Conservation (phyloP, 2,329 filamentous ascomycete species). For the Fusarium aywerte region DNA sequence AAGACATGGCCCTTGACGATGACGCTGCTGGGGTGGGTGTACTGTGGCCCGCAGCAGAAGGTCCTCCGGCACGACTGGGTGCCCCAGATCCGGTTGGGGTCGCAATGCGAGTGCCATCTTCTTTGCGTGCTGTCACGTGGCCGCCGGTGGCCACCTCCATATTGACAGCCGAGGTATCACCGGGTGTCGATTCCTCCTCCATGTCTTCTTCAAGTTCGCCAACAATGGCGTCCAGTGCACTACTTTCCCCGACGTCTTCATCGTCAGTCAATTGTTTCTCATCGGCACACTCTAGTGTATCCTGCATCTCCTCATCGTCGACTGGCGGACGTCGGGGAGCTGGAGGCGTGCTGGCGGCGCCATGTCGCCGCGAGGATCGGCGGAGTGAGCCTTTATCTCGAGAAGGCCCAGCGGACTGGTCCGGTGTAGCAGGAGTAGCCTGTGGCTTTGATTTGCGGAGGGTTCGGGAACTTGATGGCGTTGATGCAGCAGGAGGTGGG, state of each 20-base stretch:
- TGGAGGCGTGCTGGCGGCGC: conserved; percentile 63
- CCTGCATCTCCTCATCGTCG: conserved; percentile 70
- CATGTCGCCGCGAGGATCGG: conserved; percentile 71
- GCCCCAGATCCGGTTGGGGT: conserved; percentile 75
- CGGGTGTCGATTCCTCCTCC: conserved; percentile 70
- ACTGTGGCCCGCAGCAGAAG: conserved; percentile 54
- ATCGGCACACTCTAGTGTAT: conserved; percentile 90
- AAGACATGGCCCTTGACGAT: conserved; percentile 77
- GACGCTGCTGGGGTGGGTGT: conserved; percentile 63
- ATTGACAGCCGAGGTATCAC: conserved; percentile 85
- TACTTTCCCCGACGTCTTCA: conserved; percentile 72
- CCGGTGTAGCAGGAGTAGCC: conserved; percentile 57
- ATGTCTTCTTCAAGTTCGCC: conserved; percentile 89
- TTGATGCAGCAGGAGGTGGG: conserved; percentile 52
- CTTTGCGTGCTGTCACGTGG: conserved; percentile 89
- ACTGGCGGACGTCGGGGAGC: conserved; percentile 63
- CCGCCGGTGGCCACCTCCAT: conserved; percentile 88
- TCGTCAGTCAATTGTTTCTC: conserved; percentile 84
- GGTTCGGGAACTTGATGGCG: conserved; percentile 58
- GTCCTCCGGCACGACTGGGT: conserved; percentile 55
- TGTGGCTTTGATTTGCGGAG: conserved; percentile 61
- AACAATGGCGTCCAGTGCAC: conserved; percentile 85
- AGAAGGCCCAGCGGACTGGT: conserved; percentile 60
- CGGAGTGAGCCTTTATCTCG: conserved; percentile 69
- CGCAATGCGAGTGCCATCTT: conserved; percentile 87